Evolutionary conservation across 2,329 filamentous ascomycete species (phyloP), one percentile per base, ranked within the genome.

Genomic region (Bipolaris cookei): DNA sequence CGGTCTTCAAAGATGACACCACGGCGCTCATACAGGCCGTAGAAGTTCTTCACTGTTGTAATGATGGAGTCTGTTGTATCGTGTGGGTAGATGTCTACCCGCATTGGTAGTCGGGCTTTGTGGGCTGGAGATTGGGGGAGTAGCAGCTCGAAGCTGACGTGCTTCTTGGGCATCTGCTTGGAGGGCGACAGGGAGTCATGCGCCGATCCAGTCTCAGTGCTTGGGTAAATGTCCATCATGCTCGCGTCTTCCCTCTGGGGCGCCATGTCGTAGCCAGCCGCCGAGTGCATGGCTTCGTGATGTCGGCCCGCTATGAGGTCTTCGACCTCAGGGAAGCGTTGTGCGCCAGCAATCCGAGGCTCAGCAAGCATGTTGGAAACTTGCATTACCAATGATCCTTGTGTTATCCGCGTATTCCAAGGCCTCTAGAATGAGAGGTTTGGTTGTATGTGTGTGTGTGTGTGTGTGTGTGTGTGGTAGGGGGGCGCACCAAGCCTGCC

Each of bases 21-120:
- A 74, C 89, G 68, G 28, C 79, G 88, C 64, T 94, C 91, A 76
- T 97, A 97, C 66, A 99, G 85, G 59, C 95, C 95, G 75, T 97
- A 98, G 81, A 98, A 98, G 82, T 97, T 98, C 84, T 97, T 98
- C 73, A 98, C 94, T 1, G 95, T 98, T 13, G 92, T 95, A 63
- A 98, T 91, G 79, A 99, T 99, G 34, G 93, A 97, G 75, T 98
- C 94, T 20, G 94, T 98, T 50, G 91, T 93, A 81, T 99, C 95
- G 78, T 98, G 93, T 44, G 91, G 91, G 72, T 90, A 97, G 67
- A 99, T 97, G 72, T 96, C 90, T 51, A 94, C 90, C 70, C 90
- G 84, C 86, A 94, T 88, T n/a, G 90, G 90, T 65, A 93, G 82
- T 72, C 90, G 88, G 78, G 89, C 90, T 68, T 87, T 86, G 68